These are phyloP conservation scores for Hypoxylon sp. DNA, from an alignment of 2,329 filamentous ascomycete species.

Conservation along the genomic window DNA sequence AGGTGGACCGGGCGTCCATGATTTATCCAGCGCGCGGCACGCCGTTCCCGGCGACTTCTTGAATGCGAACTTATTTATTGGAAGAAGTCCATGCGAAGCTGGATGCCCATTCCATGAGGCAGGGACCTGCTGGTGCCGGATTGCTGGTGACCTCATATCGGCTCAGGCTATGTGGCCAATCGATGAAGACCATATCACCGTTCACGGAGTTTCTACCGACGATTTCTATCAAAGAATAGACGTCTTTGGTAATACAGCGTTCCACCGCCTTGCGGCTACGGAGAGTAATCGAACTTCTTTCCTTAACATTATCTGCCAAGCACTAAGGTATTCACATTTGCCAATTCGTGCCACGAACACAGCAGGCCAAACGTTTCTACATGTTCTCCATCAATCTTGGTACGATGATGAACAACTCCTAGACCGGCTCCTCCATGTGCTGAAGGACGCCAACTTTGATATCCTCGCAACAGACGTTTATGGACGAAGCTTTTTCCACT, in stretches of 20 bases:
- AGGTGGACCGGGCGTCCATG: slow-evolving; percentile 46
- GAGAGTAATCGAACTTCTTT: slow-evolving; percentile 40
- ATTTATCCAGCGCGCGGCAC: slow-evolving; percentile 46
- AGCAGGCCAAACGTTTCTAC: slow-evolving; percentile 52
- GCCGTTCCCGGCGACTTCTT: slow-evolving; percentile 66
- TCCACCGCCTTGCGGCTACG: slow-evolving; percentile 56
- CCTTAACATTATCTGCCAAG: slow-evolving; percentile 41
- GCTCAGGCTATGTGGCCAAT: slow-evolving; percentile 35
- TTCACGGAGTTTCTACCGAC: slow-evolving; percentile 47
- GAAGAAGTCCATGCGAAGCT: slow-evolving; percentile 28
- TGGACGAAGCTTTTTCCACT: slow-evolving; percentile 51
- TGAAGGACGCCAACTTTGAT: slow-evolving; percentile 44
- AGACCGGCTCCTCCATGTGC: slow-evolving; percentile 41
- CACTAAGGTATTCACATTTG: slow-evolving; percentile 39
- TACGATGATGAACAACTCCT: slow-evolving; percentile 45
- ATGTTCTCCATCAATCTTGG: slow-evolving; percentile 52
- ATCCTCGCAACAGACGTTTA: slow-evolving; percentile 51
- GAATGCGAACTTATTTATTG: slow-evolving; percentile 45
- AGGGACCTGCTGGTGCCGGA: slow-evolving; percentile 54
- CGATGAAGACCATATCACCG: slow-evolving; percentile 36
- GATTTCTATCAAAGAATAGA: slow-evolving; percentile 58
- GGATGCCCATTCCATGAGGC: slow-evolving; percentile 49
- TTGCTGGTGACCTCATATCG: slow-evolving; percentile 32
- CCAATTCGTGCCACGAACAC: slow-evolving; percentile 49
- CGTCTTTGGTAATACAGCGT: slow-evolving; percentile 66